Percentiles rank a stretch among this genome's conserved stretches.
Conservation (phyloP, 805 yeast species). For the Starmerella roubikii region DNA sequence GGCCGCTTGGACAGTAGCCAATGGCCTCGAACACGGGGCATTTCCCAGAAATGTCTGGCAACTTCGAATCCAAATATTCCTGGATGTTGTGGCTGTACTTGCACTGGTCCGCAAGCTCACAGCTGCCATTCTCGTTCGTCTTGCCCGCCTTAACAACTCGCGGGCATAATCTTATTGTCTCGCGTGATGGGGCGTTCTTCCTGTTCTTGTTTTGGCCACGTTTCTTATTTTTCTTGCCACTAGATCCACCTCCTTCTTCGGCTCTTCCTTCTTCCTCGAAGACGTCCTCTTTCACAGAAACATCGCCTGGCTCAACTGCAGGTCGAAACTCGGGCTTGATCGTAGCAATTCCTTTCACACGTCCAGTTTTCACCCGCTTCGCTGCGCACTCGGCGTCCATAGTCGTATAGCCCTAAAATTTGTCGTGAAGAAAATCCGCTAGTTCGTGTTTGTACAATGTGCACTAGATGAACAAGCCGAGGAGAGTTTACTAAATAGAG, state of each 20-base stretch:
- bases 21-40: slow-evolving; percentile 76
- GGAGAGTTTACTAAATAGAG: neutral
- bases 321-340: slow-evolving; percentile 18
- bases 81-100: slow-evolving; percentile 62
- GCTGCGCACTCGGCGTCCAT: slow-evolving; percentile 7
- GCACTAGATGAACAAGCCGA: neutral
- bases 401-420: neutral
- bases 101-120: slow-evolving; percentile 59
- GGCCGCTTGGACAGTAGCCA: slow-evolving; percentile 86
- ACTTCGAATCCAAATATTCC: slow-evolving; percentile 50
- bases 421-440: too few species aligned
- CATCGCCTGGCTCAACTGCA: neutral
- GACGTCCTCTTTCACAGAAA: slow-evolving; percentile 10
- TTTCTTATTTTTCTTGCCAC: slow-evolving; percentile 16
- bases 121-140: slow-evolving; percentile 13
- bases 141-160: slow-evolving; percentile 6
- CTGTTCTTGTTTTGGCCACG: slow-evolving; percentile 22
- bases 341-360: slow-evolving; percentile 21
- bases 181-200: slow-evolving; percentile 17
- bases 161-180: slow-evolving; percentile 18
- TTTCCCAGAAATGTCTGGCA: slow-evolving; percentile 53
- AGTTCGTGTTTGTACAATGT: too few species aligned
- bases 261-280: slow-evolving; percentile 16
- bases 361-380: slow-evolving; percentile 15
- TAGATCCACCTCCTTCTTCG: slow-evolving; percentile 8